phyloP scores from a whole-genome alignment of 352 stramenopile genomes.

The Phytopythium ostracodes region DNA sequence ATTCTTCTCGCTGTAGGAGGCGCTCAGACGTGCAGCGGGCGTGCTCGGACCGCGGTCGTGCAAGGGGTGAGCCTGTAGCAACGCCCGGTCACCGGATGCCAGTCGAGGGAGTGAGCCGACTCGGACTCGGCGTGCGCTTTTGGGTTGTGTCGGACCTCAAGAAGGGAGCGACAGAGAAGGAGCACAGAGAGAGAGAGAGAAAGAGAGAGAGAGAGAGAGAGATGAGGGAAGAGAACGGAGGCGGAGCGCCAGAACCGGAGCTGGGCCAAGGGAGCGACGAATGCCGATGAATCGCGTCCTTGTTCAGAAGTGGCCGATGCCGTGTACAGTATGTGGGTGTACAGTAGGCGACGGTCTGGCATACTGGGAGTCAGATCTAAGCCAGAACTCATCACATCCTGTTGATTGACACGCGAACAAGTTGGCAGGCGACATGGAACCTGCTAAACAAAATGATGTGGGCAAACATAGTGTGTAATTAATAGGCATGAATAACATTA shows the following conservation, averaged over 20 bases:
- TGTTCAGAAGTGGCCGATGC: slow-evolving; percentile 7
- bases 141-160: slow-evolving; percentile 4
- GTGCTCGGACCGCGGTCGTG: too few species aligned
- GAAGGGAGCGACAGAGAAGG: not conserved
- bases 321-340: not conserved
- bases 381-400: too few species aligned
- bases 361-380: not conserved
- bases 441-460: not conserved
- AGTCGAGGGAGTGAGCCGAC: not conserved
- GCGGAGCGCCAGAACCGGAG: not conserved
- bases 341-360: too few species aligned
- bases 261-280: not conserved
- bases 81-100: not conserved
- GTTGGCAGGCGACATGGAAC: not conserved
- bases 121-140: not conserved
- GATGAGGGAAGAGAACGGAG: too few species aligned
- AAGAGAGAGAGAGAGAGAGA: too few species aligned
- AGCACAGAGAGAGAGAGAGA: not conserved
- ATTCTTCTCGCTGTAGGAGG: too few species aligned
- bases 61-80: not conserved
- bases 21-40: too few species aligned
- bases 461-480: not conserved
- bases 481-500: too few species aligned
- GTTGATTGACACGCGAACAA: slow-evolving; percentile 1
- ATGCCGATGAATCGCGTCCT: not conserved